These are phyloP conservation scores for Suillus luteus DNA, from an alignment of 768 basidiomycete species.

Conservation along the genomic window DNA sequence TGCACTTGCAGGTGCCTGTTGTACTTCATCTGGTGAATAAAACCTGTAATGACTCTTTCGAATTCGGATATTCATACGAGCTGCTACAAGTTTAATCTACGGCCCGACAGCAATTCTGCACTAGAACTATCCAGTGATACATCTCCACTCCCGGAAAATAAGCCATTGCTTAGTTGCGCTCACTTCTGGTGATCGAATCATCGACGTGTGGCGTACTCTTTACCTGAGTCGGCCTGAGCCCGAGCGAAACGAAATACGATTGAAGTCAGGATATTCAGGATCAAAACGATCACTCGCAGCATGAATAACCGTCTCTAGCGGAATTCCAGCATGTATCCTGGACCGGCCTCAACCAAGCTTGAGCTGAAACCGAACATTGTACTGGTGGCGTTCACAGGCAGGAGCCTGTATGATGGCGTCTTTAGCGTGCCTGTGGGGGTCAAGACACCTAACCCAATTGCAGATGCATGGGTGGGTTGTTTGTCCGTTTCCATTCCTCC, in stretches of 20 bases:
- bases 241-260: not conserved
- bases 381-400: not conserved
- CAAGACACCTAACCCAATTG: not conserved
- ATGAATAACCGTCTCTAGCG: not conserved
- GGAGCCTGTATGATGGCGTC: not conserved
- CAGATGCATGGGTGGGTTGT: not conserved
- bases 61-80: not conserved
- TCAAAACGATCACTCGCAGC: not conserved
- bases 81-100: not conserved
- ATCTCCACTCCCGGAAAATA: not conserved
- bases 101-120: not conserved
- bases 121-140: not conserved
- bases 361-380: not conserved
- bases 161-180: not conserved
- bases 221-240: not conserved
- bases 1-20: too few species aligned
- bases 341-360: not conserved
- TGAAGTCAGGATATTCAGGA: not conserved
- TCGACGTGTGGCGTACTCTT: not conserved
- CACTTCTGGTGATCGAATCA: not conserved
- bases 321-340: not conserved
- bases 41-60: not conserved
- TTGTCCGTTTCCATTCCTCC: not conserved
- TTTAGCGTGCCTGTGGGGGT: not conserved
- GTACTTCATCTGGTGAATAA: too few species aligned